These are phyloP conservation scores for Mortierella sp. DNA, from an alignment of 371 early-diverging fungal genomes.

Conservation along the genomic window DNA sequence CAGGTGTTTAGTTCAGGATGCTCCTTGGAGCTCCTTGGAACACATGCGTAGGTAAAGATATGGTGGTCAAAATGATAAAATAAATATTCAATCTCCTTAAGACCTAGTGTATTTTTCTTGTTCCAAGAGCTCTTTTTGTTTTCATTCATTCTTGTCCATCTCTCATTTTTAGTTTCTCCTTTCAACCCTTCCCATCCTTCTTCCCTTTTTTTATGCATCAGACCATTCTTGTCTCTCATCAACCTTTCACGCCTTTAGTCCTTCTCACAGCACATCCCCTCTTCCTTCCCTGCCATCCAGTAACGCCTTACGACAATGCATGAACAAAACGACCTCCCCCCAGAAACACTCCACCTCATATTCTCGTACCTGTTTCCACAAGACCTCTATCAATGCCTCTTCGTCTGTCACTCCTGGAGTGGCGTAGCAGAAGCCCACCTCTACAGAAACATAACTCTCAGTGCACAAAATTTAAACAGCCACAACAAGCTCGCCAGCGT, in stretches of 20 bases:
- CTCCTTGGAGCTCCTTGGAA: too few relatives aligned
- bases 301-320: too few relatives aligned
- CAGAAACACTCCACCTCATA: conserved; percentile 5
- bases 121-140: too few relatives aligned
- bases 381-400: background rate
- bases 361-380: background rate
- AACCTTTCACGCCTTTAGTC: background rate
- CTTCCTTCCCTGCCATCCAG: background rate
- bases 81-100: too few relatives aligned
- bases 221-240: too few relatives aligned
- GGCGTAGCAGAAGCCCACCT: background rate
- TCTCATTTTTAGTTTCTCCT: background rate
- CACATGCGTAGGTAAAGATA: too few relatives aligned
- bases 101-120: too few relatives aligned
- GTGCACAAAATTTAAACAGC: too few relatives aligned
- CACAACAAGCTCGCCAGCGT: background rate
- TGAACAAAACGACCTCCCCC: background rate
- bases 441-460: background rate
- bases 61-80: too few relatives aligned
- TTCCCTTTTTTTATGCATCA: background rate
- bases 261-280: background rate
- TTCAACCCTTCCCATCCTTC: background rate
- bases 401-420: background rate
- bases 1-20: too few relatives aligned
- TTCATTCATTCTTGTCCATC: too few relatives aligned